Percentiles rank a stretch among this genome's conserved stretches.
Evolutionary conservation across 768 basidiomycete species (phyloP).

Genomic region (Rhizopogon rudus): DNA sequence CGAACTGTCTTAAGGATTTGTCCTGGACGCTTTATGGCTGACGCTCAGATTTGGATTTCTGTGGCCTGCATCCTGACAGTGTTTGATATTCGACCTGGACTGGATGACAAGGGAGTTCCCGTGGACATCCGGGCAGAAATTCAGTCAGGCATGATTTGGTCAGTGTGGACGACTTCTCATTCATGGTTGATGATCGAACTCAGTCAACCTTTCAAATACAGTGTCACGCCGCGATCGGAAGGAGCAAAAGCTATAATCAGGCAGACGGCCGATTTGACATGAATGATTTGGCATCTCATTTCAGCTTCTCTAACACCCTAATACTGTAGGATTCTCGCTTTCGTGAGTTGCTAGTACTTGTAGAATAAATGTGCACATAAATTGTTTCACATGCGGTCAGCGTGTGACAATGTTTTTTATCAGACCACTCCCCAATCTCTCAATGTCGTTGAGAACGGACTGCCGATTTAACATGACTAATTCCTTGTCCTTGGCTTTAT

Average conservation of each 20-base stretch:
- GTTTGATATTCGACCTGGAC: slow-evolving; percentile 20
- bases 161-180: not conserved
- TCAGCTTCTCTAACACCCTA: not conserved
- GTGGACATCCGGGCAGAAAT: slow-evolving; percentile 18
- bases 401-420: slow-evolving; percentile 40
- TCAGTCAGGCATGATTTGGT: slow-evolving; percentile 28
- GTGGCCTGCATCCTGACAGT: slow-evolving; percentile 26
- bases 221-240: slow-evolving; percentile 26
- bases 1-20: slow-evolving; percentile 23
- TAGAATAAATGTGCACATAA: not conserved
- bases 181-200: slow-evolving; percentile 14
- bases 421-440: slow-evolving; percentile 67
- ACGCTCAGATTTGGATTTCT: slow-evolving; percentile 33
- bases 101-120: slow-evolving; percentile 13
- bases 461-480: slow-evolving; percentile 62
- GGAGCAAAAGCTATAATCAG: slow-evolving; percentile 20
- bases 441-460: slow-evolving; percentile 69
- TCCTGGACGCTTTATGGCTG: slow-evolving; percentile 41
- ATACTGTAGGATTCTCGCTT: not conserved
- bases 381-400: slow-evolving; percentile 2
- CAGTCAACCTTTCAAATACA: slow-evolving; percentile 24
- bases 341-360: not conserved
- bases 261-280: slow-evolving; percentile 22
- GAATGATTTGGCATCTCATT: not conserved
- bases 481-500: slow-evolving; percentile 46